These are phyloP conservation scores for Talaromyces sp. DNA, from an alignment of 2,329 filamentous ascomycete genomes.

Conservation along the genomic window DNA sequence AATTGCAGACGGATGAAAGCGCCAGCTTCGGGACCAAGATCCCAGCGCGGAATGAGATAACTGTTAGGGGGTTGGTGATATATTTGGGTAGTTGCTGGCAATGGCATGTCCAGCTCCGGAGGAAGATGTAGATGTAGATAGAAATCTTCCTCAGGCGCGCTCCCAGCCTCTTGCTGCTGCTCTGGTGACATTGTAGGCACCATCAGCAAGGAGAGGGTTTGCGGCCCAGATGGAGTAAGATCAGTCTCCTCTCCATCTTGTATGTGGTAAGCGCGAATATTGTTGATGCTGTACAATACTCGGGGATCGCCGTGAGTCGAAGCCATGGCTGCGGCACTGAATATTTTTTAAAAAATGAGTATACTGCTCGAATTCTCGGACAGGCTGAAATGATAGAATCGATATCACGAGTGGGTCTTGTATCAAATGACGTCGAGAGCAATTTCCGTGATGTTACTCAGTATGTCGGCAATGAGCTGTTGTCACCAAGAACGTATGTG, in stretches of 20 bases:
- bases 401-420: conserved; percentile 12
- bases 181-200: conserved; percentile 79
- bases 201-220: conserved; percentile 92
- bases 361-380: background rate
- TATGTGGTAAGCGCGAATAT: conserved; percentile 88
- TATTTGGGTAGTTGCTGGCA: conserved; percentile 94
- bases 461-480: background rate
- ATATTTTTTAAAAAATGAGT: background rate
- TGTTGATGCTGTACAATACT: conserved; percentile 58
- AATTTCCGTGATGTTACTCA: background rate
- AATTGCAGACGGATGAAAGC: conserved; percentile 95
- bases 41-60: conserved; percentile 94
- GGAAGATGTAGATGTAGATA: conserved; percentile 94
- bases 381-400: background rate
- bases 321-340: conserved; percentile 14
- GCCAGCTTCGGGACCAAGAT: conserved; percentile 80
- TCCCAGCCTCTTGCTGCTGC: conserved; percentile 55
- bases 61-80: conserved; percentile 91
- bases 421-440: conserved; percentile 19
- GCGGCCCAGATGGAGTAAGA: conserved; percentile 80
- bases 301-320: conserved; percentile 35
- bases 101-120: conserved; percentile 86
- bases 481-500: background rate
- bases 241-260: conserved; percentile 80
- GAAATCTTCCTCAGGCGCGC: conserved; percentile 77